Evolutionary conservation across 495 filamentous ascomycete species (phyloP).

Genomic region (Neurospora terricola): DNA sequence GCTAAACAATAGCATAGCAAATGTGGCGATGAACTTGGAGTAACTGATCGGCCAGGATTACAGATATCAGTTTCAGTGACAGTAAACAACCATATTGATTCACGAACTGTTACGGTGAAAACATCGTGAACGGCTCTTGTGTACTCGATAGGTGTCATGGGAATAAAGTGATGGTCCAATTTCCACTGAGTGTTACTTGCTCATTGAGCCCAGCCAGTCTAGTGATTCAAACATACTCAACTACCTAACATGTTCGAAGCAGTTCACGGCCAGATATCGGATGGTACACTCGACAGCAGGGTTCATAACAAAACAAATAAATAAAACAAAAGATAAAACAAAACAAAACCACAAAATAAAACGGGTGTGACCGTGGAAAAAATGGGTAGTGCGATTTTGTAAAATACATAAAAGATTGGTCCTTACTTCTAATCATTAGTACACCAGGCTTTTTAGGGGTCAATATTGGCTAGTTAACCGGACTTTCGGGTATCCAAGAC

Average conservation of each 20-base stretch:
- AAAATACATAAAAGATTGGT: no score
- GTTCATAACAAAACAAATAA: no score
- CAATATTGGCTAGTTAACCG: no score
- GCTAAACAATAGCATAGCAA: neutral
- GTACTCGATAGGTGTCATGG: neutral
- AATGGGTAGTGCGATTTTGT: no score
- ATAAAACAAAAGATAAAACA: no score
- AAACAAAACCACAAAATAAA: no score
- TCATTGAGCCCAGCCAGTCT: no score
- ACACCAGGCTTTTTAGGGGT: no score
- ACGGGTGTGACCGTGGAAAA: no score
- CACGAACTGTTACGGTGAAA: neutral
- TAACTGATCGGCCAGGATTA: neutral
- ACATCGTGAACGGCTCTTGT: neutral
- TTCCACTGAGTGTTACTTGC: neutral
- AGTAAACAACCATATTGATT: neutral
- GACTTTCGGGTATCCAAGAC: no score
- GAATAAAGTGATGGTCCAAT: neutral
- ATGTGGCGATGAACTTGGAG: neutral
- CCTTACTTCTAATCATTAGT: no score
- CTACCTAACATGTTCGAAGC: neutral
- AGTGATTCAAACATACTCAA: neutral
- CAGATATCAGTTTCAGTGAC: neutral
- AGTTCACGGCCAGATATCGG: neutral
- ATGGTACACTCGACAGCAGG: neutral